phyloP scores from a whole-genome alignment of 306 rosid species.

The Medicago ruthenica region DNA sequence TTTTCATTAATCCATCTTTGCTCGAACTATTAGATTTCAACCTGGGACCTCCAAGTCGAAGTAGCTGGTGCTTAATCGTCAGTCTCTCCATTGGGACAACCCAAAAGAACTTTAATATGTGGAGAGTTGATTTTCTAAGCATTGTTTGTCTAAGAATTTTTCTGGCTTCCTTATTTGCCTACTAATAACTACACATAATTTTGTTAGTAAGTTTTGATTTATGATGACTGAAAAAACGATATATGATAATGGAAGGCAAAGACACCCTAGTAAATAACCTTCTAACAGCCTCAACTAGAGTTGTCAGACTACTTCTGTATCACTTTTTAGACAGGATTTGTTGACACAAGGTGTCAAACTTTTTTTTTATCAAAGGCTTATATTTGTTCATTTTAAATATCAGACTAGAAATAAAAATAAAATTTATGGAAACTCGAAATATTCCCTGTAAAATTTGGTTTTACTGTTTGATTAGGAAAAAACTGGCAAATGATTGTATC shows the following conservation, averaged over 20 bases:
- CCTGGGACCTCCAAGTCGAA: constrained; percentile 5
- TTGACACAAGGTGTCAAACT: too few species aligned
- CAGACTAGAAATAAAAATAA: too few species aligned
- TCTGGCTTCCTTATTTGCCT: background rate
- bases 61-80: background rate
- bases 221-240: background rate
- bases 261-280: background rate
- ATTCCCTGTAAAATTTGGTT: background rate
- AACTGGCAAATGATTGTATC: background rate
- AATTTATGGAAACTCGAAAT: background rate
- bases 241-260: background rate
- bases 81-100: constrained; percentile 21
- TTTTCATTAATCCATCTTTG: background rate
- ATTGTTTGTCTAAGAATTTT: background rate
- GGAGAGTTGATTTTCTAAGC: background rate
- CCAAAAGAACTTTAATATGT: constrained; percentile 10
- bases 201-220: background rate
- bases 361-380: background rate
- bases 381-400: too few species aligned
- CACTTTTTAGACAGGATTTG: background rate
- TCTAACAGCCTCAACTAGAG: background rate
- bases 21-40: constrained; percentile 11
- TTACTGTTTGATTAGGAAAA: background rate
- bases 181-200: background rate
- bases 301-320: background rate